Percentiles rank a stretch among this genome's conserved stretches.
These are phyloP conservation scores for Boletus eberwhitei DNA, from an alignment of 768 basidiomycete genomes.

Conservation along the genomic window DNA sequence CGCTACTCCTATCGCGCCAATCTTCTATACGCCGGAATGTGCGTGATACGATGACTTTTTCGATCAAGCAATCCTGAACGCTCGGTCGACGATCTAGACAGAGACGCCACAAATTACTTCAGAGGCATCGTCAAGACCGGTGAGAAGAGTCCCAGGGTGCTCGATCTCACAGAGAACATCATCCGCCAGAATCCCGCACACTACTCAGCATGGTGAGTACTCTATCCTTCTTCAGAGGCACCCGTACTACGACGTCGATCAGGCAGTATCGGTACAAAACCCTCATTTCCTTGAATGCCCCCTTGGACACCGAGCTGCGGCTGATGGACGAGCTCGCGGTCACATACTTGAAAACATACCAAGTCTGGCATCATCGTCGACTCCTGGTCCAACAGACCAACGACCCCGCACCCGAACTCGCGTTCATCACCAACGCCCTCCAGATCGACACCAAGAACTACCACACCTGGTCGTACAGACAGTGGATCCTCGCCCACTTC, in stretches of 20 bases:
- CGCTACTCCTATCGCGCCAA: conserved; percentile 78
- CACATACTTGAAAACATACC: conserved; percentile 88
- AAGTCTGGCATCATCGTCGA: conserved; percentile 95
- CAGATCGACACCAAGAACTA: conserved; percentile 90
- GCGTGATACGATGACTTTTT: conserved; percentile 30
- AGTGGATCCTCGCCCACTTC: conserved; percentile 90
- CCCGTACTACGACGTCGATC: conserved; percentile 1
- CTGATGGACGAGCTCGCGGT: conserved; percentile 88
- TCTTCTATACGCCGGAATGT: conserved; percentile 91
- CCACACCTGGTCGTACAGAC: conserved; percentile 97
- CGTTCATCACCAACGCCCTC: conserved; percentile 72
- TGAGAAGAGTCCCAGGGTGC: conserved; percentile 78
- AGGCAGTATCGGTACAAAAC: conserved; percentile 97
- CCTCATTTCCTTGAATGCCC: conserved; percentile 59
- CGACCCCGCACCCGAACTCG: conserved; percentile 64
- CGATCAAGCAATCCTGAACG: conserved; percentile 4
- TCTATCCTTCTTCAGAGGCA: background rate
- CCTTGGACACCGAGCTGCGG: conserved; percentile 72
- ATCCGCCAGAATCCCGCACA: conserved; percentile 94
- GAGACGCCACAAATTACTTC: conserved; percentile 91
- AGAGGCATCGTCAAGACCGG: conserved; percentile 73
- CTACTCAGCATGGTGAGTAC: conserved; percentile 87
- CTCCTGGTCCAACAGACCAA: conserved; percentile 61
- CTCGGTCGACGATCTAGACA: conserved; percentile 52
- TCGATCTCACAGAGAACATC: conserved; percentile 84